Conservation (phyloP, 2,329 filamentous ascomycete species). For the Aspergillus fructus region DNA sequence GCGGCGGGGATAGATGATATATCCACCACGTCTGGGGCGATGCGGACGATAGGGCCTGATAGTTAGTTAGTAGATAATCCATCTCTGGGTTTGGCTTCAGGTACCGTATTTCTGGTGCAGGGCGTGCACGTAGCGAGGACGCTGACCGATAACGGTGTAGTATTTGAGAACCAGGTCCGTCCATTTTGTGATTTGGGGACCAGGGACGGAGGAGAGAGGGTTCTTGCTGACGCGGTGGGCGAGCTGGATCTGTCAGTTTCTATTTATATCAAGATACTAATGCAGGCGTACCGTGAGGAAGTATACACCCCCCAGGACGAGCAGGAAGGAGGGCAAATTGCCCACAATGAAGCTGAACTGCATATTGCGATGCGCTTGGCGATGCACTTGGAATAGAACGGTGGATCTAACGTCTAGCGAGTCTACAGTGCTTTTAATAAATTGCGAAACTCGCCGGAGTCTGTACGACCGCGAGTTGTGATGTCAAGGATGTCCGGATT, state of each 20-base stretch:
- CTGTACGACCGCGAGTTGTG: neutral
- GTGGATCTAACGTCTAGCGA: neutral
- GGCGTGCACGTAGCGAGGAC: constrained; percentile 16
- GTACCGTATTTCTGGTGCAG: constrained; percentile 18
- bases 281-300: neutral
- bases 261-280: neutral
- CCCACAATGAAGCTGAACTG: neutral
- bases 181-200: constrained; percentile 12
- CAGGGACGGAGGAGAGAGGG: constrained; percentile 8
- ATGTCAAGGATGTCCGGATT: neutral
- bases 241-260: neutral
- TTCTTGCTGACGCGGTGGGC: neutral
- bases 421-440: neutral
- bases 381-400: neutral
- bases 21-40: constrained; percentile 26
- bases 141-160: constrained; percentile 9
- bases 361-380: neutral
- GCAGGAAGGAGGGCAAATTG: constrained; percentile 4
- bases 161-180: constrained; percentile 10
- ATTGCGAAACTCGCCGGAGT: neutral
- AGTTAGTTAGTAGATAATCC: too few species aligned
- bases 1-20: constrained; percentile 40
- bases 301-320: constrained; percentile 3
- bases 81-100: too few species aligned
- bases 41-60: constrained; percentile 25